Percentiles rank a stretch among this genome's conserved stretches.
Conservation (phyloP, 2,329 filamentous ascomycete species). For the Alternaria sp. region DNA sequence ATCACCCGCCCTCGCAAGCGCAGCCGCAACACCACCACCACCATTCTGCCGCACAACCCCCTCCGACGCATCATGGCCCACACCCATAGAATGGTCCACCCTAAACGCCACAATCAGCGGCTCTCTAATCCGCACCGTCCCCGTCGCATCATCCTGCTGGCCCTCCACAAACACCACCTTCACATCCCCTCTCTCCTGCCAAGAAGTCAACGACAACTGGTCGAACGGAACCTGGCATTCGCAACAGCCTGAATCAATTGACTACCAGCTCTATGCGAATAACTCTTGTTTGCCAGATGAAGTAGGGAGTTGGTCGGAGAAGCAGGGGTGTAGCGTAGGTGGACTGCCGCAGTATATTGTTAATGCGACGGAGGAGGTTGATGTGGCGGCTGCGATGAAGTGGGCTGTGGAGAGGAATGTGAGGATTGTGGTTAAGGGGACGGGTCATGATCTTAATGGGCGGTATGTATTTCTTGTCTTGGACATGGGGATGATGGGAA, state of each 20-base stretch:
- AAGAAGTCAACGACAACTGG: conserved; percentile 35
- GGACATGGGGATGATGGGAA: rapidly evolving
- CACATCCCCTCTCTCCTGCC: conserved; percentile 30
- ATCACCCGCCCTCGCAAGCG: not conserved
- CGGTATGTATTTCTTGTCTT: not conserved
- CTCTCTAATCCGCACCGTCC: not conserved
- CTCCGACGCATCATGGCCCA: not conserved
- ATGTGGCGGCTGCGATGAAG: conserved; percentile 36
- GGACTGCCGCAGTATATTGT: not conserved
- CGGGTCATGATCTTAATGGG: conserved; percentile 17
- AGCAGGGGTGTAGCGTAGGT: not conserved
- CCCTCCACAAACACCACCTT: conserved; percentile 30
- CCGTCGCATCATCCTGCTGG: conserved; percentile 16
- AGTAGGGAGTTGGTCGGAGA: not conserved
- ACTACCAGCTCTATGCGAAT: not conserved
- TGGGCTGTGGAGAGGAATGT: conserved; percentile 23
- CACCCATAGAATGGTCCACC: not conserved
- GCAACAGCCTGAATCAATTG: conserved; percentile 38
- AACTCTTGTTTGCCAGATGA: not conserved
- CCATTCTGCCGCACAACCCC: not conserved
- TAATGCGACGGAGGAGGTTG: conserved; percentile 21
- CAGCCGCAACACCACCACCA: not conserved
- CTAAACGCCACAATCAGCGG: not conserved
- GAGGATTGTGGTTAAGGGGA: conserved; percentile 18
- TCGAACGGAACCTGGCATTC: conserved; percentile 37